Evolutionary conservation across 73 alveolate genomes (phyloP).

Genomic region (Paramecium pentaurelia): DNA sequence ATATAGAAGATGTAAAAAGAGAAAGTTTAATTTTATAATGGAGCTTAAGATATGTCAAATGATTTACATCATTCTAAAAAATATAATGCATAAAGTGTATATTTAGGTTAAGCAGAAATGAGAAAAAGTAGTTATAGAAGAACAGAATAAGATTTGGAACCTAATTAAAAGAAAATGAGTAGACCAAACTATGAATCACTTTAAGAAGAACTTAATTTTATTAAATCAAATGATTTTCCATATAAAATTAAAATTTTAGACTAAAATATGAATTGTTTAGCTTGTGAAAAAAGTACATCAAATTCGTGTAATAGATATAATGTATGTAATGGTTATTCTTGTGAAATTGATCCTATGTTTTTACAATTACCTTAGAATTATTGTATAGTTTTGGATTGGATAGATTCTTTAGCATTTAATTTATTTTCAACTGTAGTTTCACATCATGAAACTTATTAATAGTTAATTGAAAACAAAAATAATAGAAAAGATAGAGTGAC

Average conservation of each 20-base stretch:
- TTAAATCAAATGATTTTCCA: conserved; percentile 10
- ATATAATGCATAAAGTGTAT: not conserved
- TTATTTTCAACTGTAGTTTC: not conserved
- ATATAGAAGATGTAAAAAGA: not conserved
- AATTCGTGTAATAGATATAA: not conserved
- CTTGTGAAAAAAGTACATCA: not conserved
- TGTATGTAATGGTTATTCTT: not conserved
- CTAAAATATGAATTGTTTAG: not conserved
- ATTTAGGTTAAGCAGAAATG: not conserved
- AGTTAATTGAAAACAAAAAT: not conserved
- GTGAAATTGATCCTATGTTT: conserved; percentile 35
- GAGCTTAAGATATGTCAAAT: not conserved
- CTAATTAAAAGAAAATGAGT: not conserved
- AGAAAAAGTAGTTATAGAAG: not conserved
- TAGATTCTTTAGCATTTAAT: conserved; percentile 33
- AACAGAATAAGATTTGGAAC: conserved; percentile 26
- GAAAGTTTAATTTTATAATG: not conserved
- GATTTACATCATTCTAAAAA: not conserved
- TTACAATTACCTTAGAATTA: not conserved
- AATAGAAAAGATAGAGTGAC: conserved; percentile 20
- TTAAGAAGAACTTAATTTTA: not conserved
- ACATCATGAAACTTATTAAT: not conserved
- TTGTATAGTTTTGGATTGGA: conserved; percentile 15
- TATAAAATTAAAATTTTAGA: not conserved
- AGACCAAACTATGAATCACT: not conserved